Conservation (phyloP, 2,329 filamentous ascomycete genomes). For the Gaeumannomyces tritici region DNA sequence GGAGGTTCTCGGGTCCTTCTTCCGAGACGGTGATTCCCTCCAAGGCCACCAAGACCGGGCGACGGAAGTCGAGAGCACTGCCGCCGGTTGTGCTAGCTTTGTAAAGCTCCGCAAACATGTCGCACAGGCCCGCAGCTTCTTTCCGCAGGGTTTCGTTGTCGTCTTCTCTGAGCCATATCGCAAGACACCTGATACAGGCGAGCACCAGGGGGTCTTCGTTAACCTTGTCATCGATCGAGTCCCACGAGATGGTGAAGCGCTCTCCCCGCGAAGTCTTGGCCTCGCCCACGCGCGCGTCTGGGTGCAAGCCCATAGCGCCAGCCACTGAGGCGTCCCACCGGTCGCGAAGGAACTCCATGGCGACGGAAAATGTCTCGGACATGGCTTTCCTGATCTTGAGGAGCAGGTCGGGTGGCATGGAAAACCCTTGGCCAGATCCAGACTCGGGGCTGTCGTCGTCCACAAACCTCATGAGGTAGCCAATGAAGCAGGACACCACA, state of each 20-base stretch:
- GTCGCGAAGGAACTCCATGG: slow-evolving; percentile 58
- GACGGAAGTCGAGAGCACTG: slow-evolving; percentile 40
- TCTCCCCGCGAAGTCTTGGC: slow-evolving; percentile 32
- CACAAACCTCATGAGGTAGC: slow-evolving; percentile 43
- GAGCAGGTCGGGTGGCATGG: slow-evolving; percentile 48
- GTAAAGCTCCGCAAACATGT: slow-evolving; percentile 57
- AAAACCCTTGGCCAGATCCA: slow-evolving; percentile 14
- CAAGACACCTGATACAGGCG: slow-evolving; percentile 45
- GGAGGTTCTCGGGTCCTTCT: slow-evolving; percentile 36
- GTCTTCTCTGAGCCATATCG: slow-evolving; percentile 62
- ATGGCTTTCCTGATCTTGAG: slow-evolving; percentile 51
- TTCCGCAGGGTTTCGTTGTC: slow-evolving; percentile 48
- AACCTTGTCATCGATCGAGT: slow-evolving; percentile 37
- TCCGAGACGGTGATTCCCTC: slow-evolving; percentile 45
- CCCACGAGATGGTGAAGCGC: slow-evolving; percentile 41
- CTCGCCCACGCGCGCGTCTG: slow-evolving; percentile 36
- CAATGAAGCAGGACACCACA: slow-evolving; percentile 50
- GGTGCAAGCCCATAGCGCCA: slow-evolving; percentile 51
- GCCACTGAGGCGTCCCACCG: slow-evolving; percentile 60
- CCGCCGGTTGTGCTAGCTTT: slow-evolving; percentile 13
- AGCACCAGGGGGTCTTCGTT: slow-evolving; percentile 49
- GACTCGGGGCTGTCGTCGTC: slow-evolving; percentile 31
- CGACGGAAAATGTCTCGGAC: slow-evolving; percentile 52
- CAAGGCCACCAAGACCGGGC: slow-evolving; percentile 47
- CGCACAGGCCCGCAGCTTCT: slow-evolving; percentile 48